Evolutionary conservation across 257 asterid species (phyloP).

Genomic region (Solanum medicagineum): DNA sequence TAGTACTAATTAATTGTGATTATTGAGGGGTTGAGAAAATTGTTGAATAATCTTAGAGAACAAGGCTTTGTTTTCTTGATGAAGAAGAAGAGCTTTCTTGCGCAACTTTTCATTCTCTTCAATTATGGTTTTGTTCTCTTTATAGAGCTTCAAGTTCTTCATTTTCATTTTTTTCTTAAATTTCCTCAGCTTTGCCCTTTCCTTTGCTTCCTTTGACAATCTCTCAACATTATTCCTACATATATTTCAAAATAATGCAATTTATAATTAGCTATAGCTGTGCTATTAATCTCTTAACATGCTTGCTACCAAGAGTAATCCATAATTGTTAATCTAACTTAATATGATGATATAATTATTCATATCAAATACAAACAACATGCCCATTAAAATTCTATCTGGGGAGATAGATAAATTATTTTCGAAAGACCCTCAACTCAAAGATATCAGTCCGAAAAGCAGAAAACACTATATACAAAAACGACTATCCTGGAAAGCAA

Average conservation of each 20-base stretch:
- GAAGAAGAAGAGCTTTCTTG: slow-evolving; percentile 15
- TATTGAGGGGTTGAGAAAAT: neutral
- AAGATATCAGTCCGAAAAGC: no score
- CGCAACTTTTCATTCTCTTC: slow-evolving; percentile 24
- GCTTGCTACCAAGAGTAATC: neutral
- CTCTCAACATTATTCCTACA: slow-evolving; percentile 4
- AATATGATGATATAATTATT: no score
- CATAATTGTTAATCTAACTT: neutral
- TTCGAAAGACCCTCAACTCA: no score
- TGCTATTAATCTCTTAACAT: neutral
- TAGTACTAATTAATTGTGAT: neutral
- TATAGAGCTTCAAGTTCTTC: slow-evolving; percentile 28
- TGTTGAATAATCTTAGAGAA: slow-evolving; percentile 7
- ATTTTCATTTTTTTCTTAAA: slow-evolving; percentile 11
- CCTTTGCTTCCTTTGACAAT: neutral
- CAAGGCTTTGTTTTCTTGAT: slow-evolving; percentile 22
- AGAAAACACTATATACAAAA: no score
- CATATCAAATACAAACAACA: no score
- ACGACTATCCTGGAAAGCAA: no score
- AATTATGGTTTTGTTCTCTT: slow-evolving; percentile 15
- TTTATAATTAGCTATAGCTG: neutral
- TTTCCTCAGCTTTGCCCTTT: slow-evolving; percentile 1
- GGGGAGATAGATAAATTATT: no score
- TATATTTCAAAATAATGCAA: neutral
- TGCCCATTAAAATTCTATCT: no score